A percentile compares a stretch with the other conserved stretches of the same genome.
Evolutionary conservation across 345 rosid genomes (phyloP).

Genomic region (Hevea brasiliensis): DNA sequence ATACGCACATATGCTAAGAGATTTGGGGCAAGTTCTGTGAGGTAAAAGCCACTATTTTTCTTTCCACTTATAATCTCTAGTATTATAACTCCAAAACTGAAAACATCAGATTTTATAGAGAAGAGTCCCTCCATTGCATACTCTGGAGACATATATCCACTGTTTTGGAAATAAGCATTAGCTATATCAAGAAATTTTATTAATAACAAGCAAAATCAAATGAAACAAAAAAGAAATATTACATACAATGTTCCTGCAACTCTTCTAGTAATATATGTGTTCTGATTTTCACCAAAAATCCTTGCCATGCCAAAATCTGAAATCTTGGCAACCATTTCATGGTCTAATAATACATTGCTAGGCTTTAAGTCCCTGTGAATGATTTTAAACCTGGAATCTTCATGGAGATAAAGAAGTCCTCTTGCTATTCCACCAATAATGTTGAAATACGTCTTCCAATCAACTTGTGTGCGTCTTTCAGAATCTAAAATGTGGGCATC

Average conservation of each 20-base stretch:
- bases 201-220: not conserved
- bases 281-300: conserved; percentile 27
- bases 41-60: conserved; percentile 17
- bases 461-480: conserved; percentile 1
- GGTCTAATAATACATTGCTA: conserved; percentile 42
- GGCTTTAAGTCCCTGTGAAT: conserved; percentile 53
- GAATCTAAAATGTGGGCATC: not conserved
- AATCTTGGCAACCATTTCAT: conserved; percentile 46
- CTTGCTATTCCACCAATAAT: conserved; percentile 43
- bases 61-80: conserved; percentile 34
- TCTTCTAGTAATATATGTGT: conserved; percentile 25
- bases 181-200: not conserved
- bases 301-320: conserved; percentile 54
- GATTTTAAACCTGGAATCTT: conserved; percentile 46
- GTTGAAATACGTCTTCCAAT: conserved; percentile 16
- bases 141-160: conserved; percentile 26
- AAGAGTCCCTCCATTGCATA: conserved; percentile 37
- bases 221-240: not conserved
- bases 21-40: not conserved
- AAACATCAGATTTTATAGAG: conserved; percentile 30
- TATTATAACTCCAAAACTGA: conserved; percentile 30
- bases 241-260: conserved; percentile 37
- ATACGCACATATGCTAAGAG: conserved; percentile 12
- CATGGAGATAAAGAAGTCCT: conserved; percentile 51
- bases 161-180: not conserved